These are phyloP conservation scores for Colletotrichum karsti DNA, from an alignment of 2,329 filamentous ascomycete genomes.

Conservation along the genomic window DNA sequence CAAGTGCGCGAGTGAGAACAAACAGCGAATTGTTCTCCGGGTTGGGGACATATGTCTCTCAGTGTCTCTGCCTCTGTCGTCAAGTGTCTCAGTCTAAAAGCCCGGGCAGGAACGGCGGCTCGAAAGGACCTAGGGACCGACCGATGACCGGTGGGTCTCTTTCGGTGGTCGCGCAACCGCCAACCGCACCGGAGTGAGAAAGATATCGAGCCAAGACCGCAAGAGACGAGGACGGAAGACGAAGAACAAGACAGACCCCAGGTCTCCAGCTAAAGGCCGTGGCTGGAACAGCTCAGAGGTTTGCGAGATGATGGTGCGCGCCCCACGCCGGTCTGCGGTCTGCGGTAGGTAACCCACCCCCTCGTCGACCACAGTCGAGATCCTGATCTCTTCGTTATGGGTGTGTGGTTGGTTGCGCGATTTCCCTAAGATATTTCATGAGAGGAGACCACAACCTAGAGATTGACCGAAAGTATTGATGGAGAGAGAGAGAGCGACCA, in stretches of 20 bases:
- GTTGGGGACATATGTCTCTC: not conserved
- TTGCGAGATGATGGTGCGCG: slow-evolving; percentile 3
- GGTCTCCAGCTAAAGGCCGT: not conserved
- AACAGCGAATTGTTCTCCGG: not conserved
- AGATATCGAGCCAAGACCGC: not conserved
- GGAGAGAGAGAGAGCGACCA: not conserved
- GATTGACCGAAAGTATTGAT: slow-evolving; percentile 1
- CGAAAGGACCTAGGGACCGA: slow-evolving; percentile 9
- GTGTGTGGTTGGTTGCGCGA: slow-evolving; percentile 27
- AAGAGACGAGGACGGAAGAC: slow-evolving; percentile 1
- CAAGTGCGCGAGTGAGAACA: not conserved
- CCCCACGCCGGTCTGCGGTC: not conserved
- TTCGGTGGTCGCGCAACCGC: not conserved
- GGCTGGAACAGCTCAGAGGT: slow-evolving; percentile 8
- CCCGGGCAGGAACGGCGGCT: slow-evolving; percentile 18
- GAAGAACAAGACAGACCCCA: not conserved
- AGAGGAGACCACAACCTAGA: not conserved
- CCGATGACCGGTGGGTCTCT: not conserved
- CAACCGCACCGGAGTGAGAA: not conserved
- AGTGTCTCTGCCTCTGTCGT: not conserved
- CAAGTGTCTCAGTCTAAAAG: slow-evolving; percentile 7
- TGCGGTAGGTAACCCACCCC: not conserved
- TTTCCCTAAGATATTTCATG: slow-evolving; percentile 18
- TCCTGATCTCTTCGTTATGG: slow-evolving; percentile 22
- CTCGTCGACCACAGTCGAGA: not conserved